Evolutionary conservation across 208 protist species (phyloP).

Genomic region (Giardia muris): DNA sequence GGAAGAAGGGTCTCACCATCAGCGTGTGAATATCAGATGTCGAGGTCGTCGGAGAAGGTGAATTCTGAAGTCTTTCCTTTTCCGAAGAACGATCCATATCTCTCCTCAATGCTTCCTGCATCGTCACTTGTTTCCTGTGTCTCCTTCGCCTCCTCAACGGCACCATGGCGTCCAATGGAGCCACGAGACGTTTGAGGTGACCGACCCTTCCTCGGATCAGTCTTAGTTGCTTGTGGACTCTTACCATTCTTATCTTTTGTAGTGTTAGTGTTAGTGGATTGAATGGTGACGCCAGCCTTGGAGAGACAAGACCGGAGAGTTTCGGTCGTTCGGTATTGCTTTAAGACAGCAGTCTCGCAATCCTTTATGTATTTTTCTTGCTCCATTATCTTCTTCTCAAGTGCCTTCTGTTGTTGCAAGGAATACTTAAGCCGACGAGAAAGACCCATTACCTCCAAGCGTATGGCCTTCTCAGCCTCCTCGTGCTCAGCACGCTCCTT

Average conservation of each 20-base stretch:
- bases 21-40: neutral
- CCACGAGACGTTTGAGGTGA: too few relatives aligned
- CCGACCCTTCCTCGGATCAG: too few relatives aligned
- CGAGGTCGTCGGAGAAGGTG: neutral
- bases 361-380: constrained; percentile 7
- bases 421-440: neutral
- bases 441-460: neutral
- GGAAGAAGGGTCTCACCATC: neutral
- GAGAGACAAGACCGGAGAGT: neutral
- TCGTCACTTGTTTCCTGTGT: too few relatives aligned
- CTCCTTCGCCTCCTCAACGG: too few relatives aligned
- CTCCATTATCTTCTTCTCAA: neutral
- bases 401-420: neutral
- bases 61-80: too few relatives aligned
- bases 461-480: neutral
- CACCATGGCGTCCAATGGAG: too few relatives aligned
- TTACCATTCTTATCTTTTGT: too few relatives aligned
- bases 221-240: too few relatives aligned
- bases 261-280: too few relatives aligned
- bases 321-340: neutral
- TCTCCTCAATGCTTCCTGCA: too few relatives aligned
- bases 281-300: too few relatives aligned
- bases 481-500: neutral
- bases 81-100: too few relatives aligned
- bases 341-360: neutral